Base-by-base conservation (phyloP, 2,329 filamentous ascomycete genomes). In the Keithomyces neogunnii region DNA sequence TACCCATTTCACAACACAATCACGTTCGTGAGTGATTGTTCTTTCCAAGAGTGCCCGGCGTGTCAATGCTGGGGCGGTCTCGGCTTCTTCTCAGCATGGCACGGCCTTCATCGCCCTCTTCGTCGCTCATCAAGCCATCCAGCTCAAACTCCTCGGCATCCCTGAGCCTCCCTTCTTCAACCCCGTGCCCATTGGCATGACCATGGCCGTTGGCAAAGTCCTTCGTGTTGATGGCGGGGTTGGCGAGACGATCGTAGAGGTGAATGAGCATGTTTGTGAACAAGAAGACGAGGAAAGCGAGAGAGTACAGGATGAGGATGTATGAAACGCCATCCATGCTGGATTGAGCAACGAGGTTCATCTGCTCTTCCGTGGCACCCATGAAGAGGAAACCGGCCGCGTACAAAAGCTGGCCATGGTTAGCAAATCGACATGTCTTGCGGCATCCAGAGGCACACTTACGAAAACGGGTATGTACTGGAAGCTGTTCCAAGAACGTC, bases 311-410 rank as follows among this genome's bases (percentile, higher is more conserved):
- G 49, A 97, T 91, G 30, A 99, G 77, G 40, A 97, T 82, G 67
- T 97, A 99, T 4, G 91, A 86, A 42, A 97, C 88, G 63, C 95
- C 89, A 30, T 90, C 90, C 61, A 97, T 84, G 53, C 84, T 78
- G 0, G 88, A 86, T 39, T 81, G 74, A 40, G 81, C 77, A 4
- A 97, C 75, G 2, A 96, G 74, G 28, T 75, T 63, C 88, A 97
- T 96, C 69, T 97, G 93, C 71, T 99, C 91, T 66, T 97, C 93
- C 1, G 90, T 97, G 13, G 93, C 92, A 33, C 89, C 88, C 90
- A 97, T 95, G 73, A 99, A 99, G 40, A 99, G 77, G 71, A 97
- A 96, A 1, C 93, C 93, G 3, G 91, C 87, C 5, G 91, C 90
- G 62, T 88, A 95, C 31, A 99, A 80, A 40, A 97, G 78, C 90